Percentiles rank a stretch among this genome's conserved stretches.
Evolutionary conservation across 441 rosid genomes (phyloP).

Genomic region (Corymbia citriodora): DNA sequence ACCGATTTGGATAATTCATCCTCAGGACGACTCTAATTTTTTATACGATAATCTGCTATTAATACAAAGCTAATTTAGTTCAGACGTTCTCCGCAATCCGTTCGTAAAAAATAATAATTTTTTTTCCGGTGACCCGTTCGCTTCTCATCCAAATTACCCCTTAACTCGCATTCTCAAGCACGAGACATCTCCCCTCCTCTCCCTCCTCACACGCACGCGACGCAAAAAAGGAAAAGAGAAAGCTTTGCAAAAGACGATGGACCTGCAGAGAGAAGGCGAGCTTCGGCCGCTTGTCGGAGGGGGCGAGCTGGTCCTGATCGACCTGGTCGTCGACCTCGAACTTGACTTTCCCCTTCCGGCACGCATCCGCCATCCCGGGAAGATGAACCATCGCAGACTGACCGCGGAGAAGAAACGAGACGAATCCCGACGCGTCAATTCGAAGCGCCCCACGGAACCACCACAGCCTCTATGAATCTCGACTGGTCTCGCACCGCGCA

Average conservation of each 20-base stretch:
- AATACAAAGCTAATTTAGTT: neutral
- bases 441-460: neutral
- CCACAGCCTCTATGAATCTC: neutral
- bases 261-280: neutral
- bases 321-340: neutral
- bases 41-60: neutral
- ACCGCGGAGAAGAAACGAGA: neutral
- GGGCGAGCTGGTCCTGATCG: neutral
- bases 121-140: neutral
- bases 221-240: neutral
- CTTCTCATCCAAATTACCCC: neutral
- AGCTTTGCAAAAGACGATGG: neutral
- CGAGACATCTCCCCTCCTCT: neutral
- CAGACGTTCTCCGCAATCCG: neutral
- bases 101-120: neutral
- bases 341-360: slow-evolving; percentile 1
- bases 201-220: neutral
- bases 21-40: neutral
- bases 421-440: neutral
- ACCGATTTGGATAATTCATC: neutral
- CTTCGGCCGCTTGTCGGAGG: slow-evolving; percentile 2
- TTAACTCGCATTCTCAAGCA: neutral
- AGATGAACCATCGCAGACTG: slow-evolving; percentile 4
- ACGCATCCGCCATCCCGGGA: neutral
- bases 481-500: neutral